These are phyloP conservation scores for Trichosporon inkin DNA, from an alignment of 1,284 basidiomycete species.

Conservation along the genomic window DNA sequence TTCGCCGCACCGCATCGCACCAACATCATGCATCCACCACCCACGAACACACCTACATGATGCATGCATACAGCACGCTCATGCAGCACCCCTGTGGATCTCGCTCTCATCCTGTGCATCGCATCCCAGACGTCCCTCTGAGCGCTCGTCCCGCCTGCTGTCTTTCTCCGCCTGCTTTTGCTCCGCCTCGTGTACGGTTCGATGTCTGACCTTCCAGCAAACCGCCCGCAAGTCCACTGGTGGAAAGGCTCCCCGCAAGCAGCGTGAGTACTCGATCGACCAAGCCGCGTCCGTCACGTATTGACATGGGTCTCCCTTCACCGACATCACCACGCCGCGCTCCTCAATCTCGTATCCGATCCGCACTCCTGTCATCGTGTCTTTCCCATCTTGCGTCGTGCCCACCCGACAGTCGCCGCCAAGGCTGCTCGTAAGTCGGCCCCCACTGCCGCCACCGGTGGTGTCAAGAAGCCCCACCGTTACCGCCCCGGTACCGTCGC, in stretches of 20 bases:
- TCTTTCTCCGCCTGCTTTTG: not conserved
- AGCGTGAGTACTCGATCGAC: slow-evolving; percentile 44
- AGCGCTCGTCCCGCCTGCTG: not conserved
- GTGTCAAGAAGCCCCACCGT: slow-evolving; percentile 61
- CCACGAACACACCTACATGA: not conserved
- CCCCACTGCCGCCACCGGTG: slow-evolving; percentile 61
- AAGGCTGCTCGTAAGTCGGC: slow-evolving; percentile 55
- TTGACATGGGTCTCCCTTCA: slow-evolving; percentile 7
- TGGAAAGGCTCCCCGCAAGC: slow-evolving; percentile 57
- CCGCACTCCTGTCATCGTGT: not conserved
- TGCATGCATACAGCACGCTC: not conserved
- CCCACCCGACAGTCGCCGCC: slow-evolving; percentile 64
- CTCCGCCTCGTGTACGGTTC: not conserved
- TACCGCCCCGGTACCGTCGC: slow-evolving; percentile 88
- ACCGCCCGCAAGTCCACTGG: slow-evolving; percentile 64
- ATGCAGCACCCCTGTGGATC: not conserved
- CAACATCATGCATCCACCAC: slow-evolving; percentile 6
- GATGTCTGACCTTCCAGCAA: slow-evolving; percentile 51
- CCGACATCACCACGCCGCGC: not conserved
- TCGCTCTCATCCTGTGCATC: not conserved
- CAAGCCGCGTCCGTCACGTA: not conserved
- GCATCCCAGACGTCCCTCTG: not conserved
- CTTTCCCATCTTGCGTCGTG: slow-evolving; percentile 64
- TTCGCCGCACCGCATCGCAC: not conserved
- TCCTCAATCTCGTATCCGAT: not conserved